Evolutionary conservation across 495 filamentous ascomycete species (phyloP).

Genomic region (Xylaria sp.): DNA sequence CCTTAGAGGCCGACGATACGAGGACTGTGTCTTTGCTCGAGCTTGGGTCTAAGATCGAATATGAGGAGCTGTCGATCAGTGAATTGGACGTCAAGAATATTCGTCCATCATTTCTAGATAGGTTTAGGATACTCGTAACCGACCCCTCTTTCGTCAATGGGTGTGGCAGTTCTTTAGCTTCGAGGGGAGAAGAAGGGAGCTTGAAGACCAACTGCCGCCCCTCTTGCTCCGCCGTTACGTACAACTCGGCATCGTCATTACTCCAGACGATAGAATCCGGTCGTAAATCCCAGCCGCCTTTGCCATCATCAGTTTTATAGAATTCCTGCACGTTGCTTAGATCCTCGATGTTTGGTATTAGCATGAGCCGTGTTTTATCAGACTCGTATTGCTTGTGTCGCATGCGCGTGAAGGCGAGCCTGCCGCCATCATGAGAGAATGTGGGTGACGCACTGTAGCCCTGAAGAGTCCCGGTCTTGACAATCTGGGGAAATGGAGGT

Average conservation of each 20-base stretch:
- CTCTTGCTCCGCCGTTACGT: conserved; percentile 70
- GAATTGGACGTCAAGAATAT: conserved; percentile 72
- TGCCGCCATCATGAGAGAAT: conserved; percentile 75
- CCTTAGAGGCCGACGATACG: conserved; percentile 71
- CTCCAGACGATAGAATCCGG: conserved; percentile 72
- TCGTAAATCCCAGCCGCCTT: conserved; percentile 71
- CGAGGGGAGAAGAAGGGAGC: conserved; percentile 59
- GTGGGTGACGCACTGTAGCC: conserved; percentile 80
- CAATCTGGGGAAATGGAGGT: conserved; percentile 50
- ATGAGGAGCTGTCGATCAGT: conserved; percentile 72
- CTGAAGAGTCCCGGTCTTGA: conserved; percentile 59
- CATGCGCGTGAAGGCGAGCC: conserved; percentile 84
- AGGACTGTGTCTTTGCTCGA: conserved; percentile 46
- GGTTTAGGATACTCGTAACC: conserved; percentile 63
- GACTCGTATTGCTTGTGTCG: conserved; percentile 83
- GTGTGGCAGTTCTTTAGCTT: conserved; percentile 61
- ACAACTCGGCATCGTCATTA: conserved; percentile 67
- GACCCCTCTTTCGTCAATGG: conserved; percentile 66
- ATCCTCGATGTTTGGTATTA: conserved; percentile 65
- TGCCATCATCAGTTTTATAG: conserved; percentile 65
- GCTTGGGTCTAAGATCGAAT: conserved; percentile 64
- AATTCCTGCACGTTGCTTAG: conserved; percentile 68
- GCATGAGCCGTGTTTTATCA: conserved; percentile 81
- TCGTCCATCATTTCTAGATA: conserved; percentile 52
- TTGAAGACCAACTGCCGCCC: conserved; percentile 70